A percentile compares a stretch with the other conserved stretches of the same genome.
Conservation (phyloP, 805 yeast genomes). For the Dipodascus albidus region DNA sequence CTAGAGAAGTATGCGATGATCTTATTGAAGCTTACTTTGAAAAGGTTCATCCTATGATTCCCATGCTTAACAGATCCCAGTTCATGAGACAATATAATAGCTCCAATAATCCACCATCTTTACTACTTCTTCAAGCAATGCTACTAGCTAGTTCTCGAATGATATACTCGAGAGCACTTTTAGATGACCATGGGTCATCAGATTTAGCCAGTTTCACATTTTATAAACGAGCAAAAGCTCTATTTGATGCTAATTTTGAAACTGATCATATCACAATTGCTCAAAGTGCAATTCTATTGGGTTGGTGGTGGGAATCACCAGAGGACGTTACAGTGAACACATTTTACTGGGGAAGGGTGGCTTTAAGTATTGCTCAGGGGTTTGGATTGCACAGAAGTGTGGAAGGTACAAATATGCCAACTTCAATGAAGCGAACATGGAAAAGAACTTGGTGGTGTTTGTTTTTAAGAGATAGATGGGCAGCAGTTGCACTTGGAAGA, state of each 20-base stretch:
- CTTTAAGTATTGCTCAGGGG: slow-evolving; percentile 61
- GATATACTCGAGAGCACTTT: slow-evolving; percentile 39
- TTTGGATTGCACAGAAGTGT: slow-evolving; percentile 62
- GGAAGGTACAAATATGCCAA: slow-evolving; percentile 25
- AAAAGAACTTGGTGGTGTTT: slow-evolving; percentile 71
- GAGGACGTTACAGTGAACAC: slow-evolving; percentile 56
- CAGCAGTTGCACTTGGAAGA: slow-evolving; percentile 64
- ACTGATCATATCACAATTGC: slow-evolving; percentile 49
- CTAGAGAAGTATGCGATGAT: slow-evolving; percentile 44
- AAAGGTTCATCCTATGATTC: slow-evolving; percentile 55
- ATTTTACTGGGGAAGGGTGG: slow-evolving; percentile 60
- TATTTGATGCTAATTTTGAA: slow-evolving; percentile 61
- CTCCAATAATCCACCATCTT: slow-evolving; percentile 45
- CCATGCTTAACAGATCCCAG: slow-evolving; percentile 50
- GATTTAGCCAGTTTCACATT: slow-evolving; percentile 47
- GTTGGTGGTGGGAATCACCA: slow-evolving; percentile 65
- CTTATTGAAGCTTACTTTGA: slow-evolving; percentile 52
- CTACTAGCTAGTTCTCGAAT: slow-evolving; percentile 58
- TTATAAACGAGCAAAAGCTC: slow-evolving; percentile 61
- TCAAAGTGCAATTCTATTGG: slow-evolving; percentile 51
- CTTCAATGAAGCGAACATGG: slow-evolving; percentile 38
- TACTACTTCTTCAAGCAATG: slow-evolving; percentile 56
- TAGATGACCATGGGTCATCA: slow-evolving; percentile 35
- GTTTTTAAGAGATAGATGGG: slow-evolving; percentile 56
- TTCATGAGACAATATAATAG: slow-evolving; percentile 51